phyloP scores from a whole-genome alignment of 805 yeast genomes.

The Cyberlindnera veronae region DNA sequence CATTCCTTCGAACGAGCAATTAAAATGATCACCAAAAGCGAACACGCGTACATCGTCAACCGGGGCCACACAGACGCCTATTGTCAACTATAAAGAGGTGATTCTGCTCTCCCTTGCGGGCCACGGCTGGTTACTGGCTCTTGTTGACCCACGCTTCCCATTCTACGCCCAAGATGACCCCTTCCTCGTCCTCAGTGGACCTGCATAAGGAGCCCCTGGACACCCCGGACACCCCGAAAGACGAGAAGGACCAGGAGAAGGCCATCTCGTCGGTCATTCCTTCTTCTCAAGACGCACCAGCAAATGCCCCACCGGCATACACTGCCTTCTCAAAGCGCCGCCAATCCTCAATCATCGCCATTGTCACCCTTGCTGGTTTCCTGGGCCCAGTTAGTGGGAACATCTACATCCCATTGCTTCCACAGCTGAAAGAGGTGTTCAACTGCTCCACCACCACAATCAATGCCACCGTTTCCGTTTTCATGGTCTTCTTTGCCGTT shows the following conservation, averaged over 20 bases:
- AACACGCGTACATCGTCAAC: too few relatives aligned
- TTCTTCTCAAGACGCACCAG: neutral
- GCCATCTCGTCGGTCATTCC: neutral
- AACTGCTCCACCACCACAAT: constrained; percentile 39
- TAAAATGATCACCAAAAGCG: too few relatives aligned
- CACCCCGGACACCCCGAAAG: neutral
- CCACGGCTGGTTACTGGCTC: too few relatives aligned
- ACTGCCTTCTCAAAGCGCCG: constrained; percentile 34
- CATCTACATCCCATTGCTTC: constrained; percentile 53
- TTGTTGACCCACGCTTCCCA: too few relatives aligned
- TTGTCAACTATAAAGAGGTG: too few relatives aligned
- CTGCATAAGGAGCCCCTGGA: too few relatives aligned
- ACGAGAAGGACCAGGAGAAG: constrained; percentile 2
- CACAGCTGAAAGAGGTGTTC: constrained; percentile 40
- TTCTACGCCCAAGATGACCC: too few relatives aligned
- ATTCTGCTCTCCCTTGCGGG: too few relatives aligned
- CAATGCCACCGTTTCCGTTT: constrained; percentile 55
- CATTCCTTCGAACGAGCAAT: too few relatives aligned
- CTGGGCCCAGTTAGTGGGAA: constrained; percentile 57
- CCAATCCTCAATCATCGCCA: constrained; percentile 31
- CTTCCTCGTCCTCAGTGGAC: too few relatives aligned
- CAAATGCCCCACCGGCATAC: constrained; percentile 17
- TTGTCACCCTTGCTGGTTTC: constrained; percentile 48
- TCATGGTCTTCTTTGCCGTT: constrained; percentile 53
- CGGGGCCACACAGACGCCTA: too few relatives aligned